Conservation (phyloP, 176 grass and related monocot species). For the Alopecurus myosuroides region DNA sequence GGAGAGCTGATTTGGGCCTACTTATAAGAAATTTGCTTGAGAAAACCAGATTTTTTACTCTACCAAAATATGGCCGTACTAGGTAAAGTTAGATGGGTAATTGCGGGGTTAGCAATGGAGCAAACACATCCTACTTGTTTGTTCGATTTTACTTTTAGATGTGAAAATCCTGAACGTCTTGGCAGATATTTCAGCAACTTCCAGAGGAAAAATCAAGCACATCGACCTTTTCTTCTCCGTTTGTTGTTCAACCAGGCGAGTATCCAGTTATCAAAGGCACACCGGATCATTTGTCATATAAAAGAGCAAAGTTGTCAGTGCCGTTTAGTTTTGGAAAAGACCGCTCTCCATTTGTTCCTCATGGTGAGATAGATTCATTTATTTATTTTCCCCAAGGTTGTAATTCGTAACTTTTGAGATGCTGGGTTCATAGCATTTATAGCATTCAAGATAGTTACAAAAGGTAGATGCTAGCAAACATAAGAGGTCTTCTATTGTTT, state of each 20-base stretch:
- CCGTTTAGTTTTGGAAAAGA: constrained; percentile 48
- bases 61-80: not conserved
- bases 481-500: not conserved
- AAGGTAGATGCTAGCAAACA: not conserved
- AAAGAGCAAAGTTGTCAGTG: constrained; percentile 47
- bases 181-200: constrained; percentile 87
- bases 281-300: constrained; percentile 38
- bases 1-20: not conserved
- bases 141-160: constrained; percentile 5
- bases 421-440: not conserved
- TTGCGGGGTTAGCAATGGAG: not conserved
- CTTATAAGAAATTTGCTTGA: not conserved
- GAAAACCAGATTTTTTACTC: not conserved
- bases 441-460: not conserved
- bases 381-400: not conserved
- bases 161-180: constrained; percentile 46
- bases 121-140: not conserved
- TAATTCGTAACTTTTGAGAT: constrained; percentile 5
- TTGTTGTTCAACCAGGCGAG: constrained; percentile 22
- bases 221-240: constrained; percentile 41
- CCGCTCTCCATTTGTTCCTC: constrained; percentile 59
- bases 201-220: constrained; percentile 60
- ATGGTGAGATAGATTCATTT: constrained; percentile 43
- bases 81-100: not conserved
- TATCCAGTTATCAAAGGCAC: constrained; percentile 11